phyloP scores from a whole-genome alignment of 2,329 filamentous ascomycete genomes.

The Sporothrix mexicana region DNA sequence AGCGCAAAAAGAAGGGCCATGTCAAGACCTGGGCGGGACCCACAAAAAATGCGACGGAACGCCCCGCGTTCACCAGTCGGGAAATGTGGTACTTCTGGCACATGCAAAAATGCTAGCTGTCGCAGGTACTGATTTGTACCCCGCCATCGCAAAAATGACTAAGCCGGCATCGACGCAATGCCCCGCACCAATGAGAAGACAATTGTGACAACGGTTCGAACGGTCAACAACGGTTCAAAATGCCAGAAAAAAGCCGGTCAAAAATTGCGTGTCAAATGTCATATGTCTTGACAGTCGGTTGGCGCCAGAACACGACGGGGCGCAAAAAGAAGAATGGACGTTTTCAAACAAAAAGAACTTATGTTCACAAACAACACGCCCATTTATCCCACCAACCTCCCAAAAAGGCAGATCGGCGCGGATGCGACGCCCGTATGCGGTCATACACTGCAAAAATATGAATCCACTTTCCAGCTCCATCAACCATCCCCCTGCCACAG shows the following conservation, averaged over 20 bases:
- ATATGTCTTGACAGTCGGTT: not conserved
- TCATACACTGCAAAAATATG: not conserved
- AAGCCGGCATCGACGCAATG: conserved; percentile 7
- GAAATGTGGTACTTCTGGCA: not conserved
- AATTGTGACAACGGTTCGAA: conserved; percentile 9
- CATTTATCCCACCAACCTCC: not conserved
- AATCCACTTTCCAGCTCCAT: not conserved
- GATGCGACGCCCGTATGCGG: conserved; percentile 25
- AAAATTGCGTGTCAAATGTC: not conserved
- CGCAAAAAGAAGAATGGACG: not conserved
- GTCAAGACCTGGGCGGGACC: conserved; percentile 3
- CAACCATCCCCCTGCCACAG: not conserved
- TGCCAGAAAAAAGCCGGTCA: not conserved
- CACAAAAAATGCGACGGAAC: conserved; percentile 30
- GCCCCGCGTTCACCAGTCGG: conserved; percentile 13
- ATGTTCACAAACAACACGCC: not conserved
- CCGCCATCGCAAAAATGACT: conserved; percentile 25
- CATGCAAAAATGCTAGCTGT: not conserved
- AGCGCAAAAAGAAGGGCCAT: not conserved
- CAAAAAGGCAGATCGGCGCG: conserved; percentile 10
- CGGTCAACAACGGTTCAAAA: conserved; percentile 1
- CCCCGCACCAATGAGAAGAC: conserved; percentile 30
- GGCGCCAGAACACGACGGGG: not conserved
- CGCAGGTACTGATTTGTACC: not conserved
- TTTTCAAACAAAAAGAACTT: not conserved